Conservation (phyloP, 495 filamentous ascomycete species). For the Hyaloscypha finlandica region DNA sequence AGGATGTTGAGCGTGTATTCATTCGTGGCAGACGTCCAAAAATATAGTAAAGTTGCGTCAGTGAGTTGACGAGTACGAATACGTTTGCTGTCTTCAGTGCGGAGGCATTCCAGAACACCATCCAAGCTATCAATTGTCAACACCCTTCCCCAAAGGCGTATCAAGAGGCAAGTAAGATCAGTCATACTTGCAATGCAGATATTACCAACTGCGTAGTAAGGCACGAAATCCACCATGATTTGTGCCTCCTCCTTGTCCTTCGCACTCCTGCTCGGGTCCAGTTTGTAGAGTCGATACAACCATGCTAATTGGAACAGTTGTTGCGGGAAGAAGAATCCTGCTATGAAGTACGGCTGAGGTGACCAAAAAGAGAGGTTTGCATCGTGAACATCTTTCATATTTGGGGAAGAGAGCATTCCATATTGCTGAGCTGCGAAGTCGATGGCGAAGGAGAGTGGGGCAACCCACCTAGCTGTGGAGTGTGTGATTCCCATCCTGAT, state of each 20-base stretch:
- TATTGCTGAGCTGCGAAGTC: constrained; percentile 52
- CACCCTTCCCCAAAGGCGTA: constrained; percentile 3
- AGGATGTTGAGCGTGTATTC: constrained; percentile 44
- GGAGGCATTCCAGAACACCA: constrained; percentile 55
- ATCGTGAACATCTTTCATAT: constrained; percentile 54
- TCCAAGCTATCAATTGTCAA: constrained; percentile 42
- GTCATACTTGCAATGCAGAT: constrained; percentile 49
- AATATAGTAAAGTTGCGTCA: constrained; percentile 51
- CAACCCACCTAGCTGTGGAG: constrained; percentile 42
- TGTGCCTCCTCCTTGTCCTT: constrained; percentile 29
- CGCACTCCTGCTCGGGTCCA: constrained; percentile 38
- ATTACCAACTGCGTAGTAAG: constrained; percentile 51
- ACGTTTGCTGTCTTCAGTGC: constrained; percentile 46
- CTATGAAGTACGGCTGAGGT: constrained; percentile 55
- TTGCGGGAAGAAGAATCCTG: constrained; percentile 55
- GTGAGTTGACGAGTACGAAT: constrained; percentile 52
- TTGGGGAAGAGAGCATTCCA: constrained; percentile 46
- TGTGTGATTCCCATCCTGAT: constrained; percentile 40
- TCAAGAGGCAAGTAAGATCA: constrained; percentile 7
- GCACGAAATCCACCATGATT: constrained; percentile 44
- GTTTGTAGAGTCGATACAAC: constrained; percentile 49
- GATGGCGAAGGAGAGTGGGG: constrained; percentile 48
- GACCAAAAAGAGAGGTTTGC: constrained; percentile 52
- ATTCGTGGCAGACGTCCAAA: constrained; percentile 44
- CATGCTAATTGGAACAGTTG: constrained; percentile 54